Base-by-base conservation (phyloP, 106 monocot species). In the Dioscorea zingiberensis region DNA sequence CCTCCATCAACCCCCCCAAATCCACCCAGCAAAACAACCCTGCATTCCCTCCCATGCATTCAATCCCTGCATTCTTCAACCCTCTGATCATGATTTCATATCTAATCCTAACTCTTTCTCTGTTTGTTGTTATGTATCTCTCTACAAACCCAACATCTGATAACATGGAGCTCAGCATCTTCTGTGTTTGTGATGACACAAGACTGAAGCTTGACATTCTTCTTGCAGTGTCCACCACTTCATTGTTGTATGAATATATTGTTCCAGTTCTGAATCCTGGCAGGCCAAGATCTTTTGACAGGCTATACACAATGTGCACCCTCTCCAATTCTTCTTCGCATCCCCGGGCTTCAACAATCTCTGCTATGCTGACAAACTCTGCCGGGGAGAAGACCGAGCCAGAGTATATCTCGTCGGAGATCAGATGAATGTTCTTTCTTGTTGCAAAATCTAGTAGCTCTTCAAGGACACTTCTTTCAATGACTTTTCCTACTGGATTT, bases 331-430 rank as follows among this genome's bases (percentile, higher is more conserved):
- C 25, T n/a, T n/a, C n/a, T 19, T 63, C 44, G 17, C 25, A 32
- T 1, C 25, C 49, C 19, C 74, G 53, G 1, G 69, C 60, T 25
- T 82, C 73, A 1, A 85, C 71, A 32, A 93, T 25, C 59, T 93
- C 92, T 1, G 92, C 87, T 5, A 93, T 63, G 70, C 92, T 93
- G 15, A 78, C 74, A 57, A 92, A 87, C 47, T 84, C 84, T 0
- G 72, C 17, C 1, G 73, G 58, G 21, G 87, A 77, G 77, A 87
- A 93, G 19, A 88, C 87, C 0, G 87, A 93, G n/a, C 92, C 87
- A 0, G 87, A 93, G 87, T 93, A 87, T 44, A 93, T 93, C 69
- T 93, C 92, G 49, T 93, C 92, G 2, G 87, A 87, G 28, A 93
- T 77, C 27, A 87, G 67, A 76, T 93, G 87, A 62, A 93, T 87